Base-by-base conservation (phyloP, 2,329 filamentous ascomycete genomes). In the Thermochaetoides dissita region DNA sequence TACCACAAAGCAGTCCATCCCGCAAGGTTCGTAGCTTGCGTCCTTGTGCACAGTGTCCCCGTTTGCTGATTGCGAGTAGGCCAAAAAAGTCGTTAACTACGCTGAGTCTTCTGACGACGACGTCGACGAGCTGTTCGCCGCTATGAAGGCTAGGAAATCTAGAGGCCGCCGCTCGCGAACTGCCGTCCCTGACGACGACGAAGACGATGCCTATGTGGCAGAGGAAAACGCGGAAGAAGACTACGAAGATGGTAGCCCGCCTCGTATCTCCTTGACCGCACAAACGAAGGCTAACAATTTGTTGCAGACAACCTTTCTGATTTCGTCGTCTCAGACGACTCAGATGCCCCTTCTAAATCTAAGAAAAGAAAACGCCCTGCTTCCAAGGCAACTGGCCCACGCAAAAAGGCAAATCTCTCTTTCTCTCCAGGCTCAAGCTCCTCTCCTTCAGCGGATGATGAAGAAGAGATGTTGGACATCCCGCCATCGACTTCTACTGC, bases 261-360 rank as follows among this genome's bases (percentile, higher is more conserved):
- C 17, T 24, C 17, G 5, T 24, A 24, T 24, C 7, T 29, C 37
- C 37, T 35, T 30, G 11, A 30, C 29, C 32, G 10, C 11, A 36
- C 36, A 12, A 8, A 2, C 8, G 6, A 6, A n/a, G 30, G 34
- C 42, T 57, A 31, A 52, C 41, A 37, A 33, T 9, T 12, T 35
- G 28, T 37, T n/a, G 2, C 38, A 74, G 66, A 71, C 63, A 84
- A 91, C 41, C 76, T 93, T 65, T 85, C 81, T 47, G 84, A 94
- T 58, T 96, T 96, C 54, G 69, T 96, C 24, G 87, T 82, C 5
- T 78, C 82, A 0, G 88, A 95, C 53, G 85, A 93, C 35, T 89
- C 85, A 0, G 87, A 94, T 38, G 82, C 78, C 11, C 56, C 69
- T 47, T 50, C 66, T 53, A 57, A 69, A 24, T 67, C 81, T 0